Conservation (phyloP, 1,139 yeast genomes). For the Nadsonia starkeyi-henricii region DNA sequence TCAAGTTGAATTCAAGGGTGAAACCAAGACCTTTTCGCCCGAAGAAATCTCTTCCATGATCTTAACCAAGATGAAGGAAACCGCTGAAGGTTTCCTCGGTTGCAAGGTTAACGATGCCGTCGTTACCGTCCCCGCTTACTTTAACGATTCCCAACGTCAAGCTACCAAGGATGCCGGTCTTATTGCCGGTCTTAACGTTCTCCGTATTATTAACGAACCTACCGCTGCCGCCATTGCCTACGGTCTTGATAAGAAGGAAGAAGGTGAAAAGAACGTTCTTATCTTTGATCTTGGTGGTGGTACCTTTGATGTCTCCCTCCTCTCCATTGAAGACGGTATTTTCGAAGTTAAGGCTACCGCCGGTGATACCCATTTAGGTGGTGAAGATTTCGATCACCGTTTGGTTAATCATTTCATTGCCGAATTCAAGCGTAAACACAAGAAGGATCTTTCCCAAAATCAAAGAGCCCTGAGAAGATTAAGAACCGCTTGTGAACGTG, state of each 20-base stretch:
- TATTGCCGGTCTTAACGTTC: slow-evolving; percentile 87
- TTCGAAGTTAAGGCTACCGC: slow-evolving; percentile 99
- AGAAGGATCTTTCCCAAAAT: slow-evolving; percentile 79
- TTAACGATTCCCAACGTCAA: slow-evolving; percentile 93
- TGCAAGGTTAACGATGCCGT: slow-evolving; percentile 79
- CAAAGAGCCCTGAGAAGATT: slow-evolving; percentile 96
- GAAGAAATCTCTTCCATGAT: slow-evolving; percentile 94
- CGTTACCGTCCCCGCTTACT: slow-evolving; percentile 89
- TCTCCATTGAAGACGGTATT: slow-evolving; percentile 97
- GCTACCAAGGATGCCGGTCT: slow-evolving; percentile 97
- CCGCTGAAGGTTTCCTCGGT: slow-evolving; percentile 86
- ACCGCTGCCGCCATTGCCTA: slow-evolving; percentile 96
- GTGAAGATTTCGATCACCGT: slow-evolving; percentile 98
- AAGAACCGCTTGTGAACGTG: slow-evolving; percentile 99
- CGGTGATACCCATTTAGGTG: slow-evolving; percentile 99
- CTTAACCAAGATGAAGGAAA: slow-evolving; percentile 88
- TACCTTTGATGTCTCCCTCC: slow-evolving; percentile 92
- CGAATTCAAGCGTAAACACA: slow-evolving; percentile 95
- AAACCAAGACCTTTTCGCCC: slow-evolving; percentile 85
- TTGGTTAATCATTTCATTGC: slow-evolving; percentile 85
- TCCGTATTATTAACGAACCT: slow-evolving; percentile 91
- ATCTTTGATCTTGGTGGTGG: slow-evolving; percentile 8
- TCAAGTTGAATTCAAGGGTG: slow-evolving; percentile 89
- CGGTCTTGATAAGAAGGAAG: slow-evolving; percentile 88
- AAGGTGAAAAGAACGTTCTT: slow-evolving; percentile 60